Conservation (phyloP, 1,284 basidiomycete species). For the Apiotrichum gamsii region DNA sequence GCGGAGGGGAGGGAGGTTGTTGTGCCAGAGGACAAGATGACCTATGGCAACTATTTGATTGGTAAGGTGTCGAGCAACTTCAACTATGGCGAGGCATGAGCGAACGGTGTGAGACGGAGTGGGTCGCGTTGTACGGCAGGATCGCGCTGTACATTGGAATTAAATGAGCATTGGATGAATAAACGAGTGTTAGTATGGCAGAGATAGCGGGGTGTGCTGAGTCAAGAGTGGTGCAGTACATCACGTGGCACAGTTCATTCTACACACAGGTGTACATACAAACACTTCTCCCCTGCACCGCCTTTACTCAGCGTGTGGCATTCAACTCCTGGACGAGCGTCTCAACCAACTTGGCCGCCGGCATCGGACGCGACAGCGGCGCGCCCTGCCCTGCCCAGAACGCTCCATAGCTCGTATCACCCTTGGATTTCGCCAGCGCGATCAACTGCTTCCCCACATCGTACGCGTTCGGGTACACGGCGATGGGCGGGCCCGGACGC, state of each 20-base stretch:
- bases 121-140: no score
- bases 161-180: no score
- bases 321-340: conserved; percentile 21
- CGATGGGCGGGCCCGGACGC: conserved; percentile 1
- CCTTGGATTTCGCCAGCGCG: conserved; percentile 28
- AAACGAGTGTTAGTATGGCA: no score
- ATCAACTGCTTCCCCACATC: conserved; percentile 32
- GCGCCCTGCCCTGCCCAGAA: conserved; percentile 38
- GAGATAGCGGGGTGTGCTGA: no score
- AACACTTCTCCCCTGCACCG: neutral
- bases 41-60: conserved; percentile 16
- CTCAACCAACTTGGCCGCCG: conserved; percentile 22
- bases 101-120: no score
- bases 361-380: conserved; percentile 21
- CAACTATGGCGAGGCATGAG: conserved; percentile 13
- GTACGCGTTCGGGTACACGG: conserved; percentile 36
- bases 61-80: conserved; percentile 25
- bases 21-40: neutral
- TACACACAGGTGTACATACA: no score
- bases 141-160: no score
- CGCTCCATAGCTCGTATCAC: conserved; percentile 29
- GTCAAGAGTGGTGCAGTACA: no score
- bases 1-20: conserved; percentile 12
- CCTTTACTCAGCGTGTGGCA: neutral
- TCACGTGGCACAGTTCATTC: no score